Percentiles rank a stretch among this genome's conserved stretches.
Conservation (phyloP, 192 early-diverging fungal genomes). For the Rhizophagus prolifer region DNA sequence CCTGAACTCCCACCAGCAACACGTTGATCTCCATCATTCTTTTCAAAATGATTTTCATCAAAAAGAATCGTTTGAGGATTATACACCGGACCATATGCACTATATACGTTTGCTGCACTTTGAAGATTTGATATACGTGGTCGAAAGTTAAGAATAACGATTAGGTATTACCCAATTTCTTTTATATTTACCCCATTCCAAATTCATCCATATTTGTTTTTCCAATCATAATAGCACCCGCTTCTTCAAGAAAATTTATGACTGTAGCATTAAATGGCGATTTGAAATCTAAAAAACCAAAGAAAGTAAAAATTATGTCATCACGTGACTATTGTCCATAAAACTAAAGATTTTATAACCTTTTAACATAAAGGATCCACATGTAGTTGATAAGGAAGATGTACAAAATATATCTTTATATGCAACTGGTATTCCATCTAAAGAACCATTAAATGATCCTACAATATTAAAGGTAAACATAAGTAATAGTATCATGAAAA, state of each 20-base stretch:
- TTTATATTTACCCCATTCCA: slow-evolving; percentile 81
- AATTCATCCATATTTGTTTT: slow-evolving; percentile 97
- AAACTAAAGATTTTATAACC: slow-evolving; percentile 23
- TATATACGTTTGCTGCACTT: slow-evolving; percentile 52
- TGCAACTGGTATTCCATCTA: slow-evolving; percentile 68
- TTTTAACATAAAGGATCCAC: slow-evolving; percentile 70
- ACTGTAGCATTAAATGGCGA: slow-evolving; percentile 78
- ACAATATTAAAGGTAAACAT: background rate
- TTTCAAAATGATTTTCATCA: slow-evolving; percentile 8
- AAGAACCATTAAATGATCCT: slow-evolving; percentile 36
- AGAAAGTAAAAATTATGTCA: background rate
- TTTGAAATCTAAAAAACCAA: slow-evolving; percentile 51
- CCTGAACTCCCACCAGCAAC: slow-evolving; percentile 90
- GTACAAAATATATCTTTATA: slow-evolving; percentile 86
- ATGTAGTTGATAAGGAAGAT: slow-evolving; percentile 60
- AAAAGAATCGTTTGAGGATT: slow-evolving; percentile 30
- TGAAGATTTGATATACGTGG: background rate
- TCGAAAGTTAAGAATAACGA: background rate
- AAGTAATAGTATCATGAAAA: background rate
- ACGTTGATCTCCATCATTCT: slow-evolving; percentile 33
- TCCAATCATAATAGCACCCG: slow-evolving; percentile 70
- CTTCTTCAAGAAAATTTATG: slow-evolving; percentile 55
- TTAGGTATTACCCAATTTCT: background rate
- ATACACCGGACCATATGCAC: slow-evolving; percentile 39
- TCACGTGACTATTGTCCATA: background rate